Percentiles rank a stretch among this genome's conserved stretches.
Conservation (phyloP, 805 yeast species). For the Metschnikowia proteae region DNA sequence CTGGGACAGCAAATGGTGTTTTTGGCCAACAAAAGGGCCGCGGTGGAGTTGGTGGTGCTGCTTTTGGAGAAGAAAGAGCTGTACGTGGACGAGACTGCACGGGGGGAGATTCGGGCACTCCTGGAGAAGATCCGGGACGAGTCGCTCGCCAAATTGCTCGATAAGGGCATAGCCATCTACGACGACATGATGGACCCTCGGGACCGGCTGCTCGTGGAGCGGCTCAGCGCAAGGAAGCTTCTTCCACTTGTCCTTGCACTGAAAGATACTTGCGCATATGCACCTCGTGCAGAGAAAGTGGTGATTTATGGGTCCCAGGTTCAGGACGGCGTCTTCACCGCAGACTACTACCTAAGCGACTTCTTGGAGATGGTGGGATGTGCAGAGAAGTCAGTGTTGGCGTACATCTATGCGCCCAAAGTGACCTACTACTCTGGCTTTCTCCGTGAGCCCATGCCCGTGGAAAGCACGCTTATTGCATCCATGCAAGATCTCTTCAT, state of each 20-base stretch:
- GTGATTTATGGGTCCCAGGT: conserved; percentile 67
- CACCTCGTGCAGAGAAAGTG: conserved; percentile 54
- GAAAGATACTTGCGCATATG: conserved; percentile 48
- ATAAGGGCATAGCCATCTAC: conserved; percentile 60
- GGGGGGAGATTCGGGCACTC: not conserved
- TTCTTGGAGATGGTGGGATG: conserved; percentile 61
- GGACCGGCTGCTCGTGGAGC: conserved; percentile 56
- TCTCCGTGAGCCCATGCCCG: conserved; percentile 69
- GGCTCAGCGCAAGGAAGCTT: conserved; percentile 47
- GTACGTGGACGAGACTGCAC: not conserved
- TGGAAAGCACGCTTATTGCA: conserved; percentile 69
- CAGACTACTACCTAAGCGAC: conserved; percentile 62
- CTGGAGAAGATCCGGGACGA: conserved; percentile 6
- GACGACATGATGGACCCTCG: conserved; percentile 52
- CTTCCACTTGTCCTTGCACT: conserved; percentile 59
- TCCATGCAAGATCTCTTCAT: conserved; percentile 64
- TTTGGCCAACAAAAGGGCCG: conserved; percentile 47
- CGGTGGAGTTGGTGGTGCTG: conserved; percentile 5
- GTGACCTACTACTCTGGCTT: conserved; percentile 67
- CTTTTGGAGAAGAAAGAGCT: conserved; percentile 6
- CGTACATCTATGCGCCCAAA: conserved; percentile 56
- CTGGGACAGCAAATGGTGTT: conserved; percentile 36
- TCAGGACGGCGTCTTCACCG: conserved; percentile 43
- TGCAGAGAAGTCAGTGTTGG: conserved; percentile 35
- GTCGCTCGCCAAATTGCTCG: conserved; percentile 7